Evolutionary conservation across 129 eudicot species (phyloP), one percentile per base, ranked within the genome.

Genomic region (Flaveria linearis): DNA sequence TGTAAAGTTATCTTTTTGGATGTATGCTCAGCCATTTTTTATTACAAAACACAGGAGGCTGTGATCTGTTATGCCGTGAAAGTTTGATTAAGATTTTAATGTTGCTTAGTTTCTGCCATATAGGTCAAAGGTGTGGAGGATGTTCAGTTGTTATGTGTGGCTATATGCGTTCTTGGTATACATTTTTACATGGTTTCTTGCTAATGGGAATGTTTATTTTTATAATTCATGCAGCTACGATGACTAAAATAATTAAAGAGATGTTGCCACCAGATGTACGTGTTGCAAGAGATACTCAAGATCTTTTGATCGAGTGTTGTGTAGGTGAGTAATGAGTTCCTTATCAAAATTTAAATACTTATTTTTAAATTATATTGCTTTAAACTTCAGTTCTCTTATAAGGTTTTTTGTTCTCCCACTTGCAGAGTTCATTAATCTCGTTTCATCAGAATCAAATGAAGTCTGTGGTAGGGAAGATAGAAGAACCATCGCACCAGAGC

Each of bases 181-280:
- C 9, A 20, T 66, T 20, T 33, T 50, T 14, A 56, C 5, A 10
- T 73, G 23, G 22, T 64, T 70, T 56, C 30, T 36, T 68, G 55
- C 50, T 72, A 17, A 76, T 69, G 67, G 71, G 36, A 55, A 13
- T 74, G 25, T 1, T 80, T 2, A 33, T 20, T 57, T 71, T 22
- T 0, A 66, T 11, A 45, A 39, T 73, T 12, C 33, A 68, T 85
- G 43, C 96, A 89, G 98, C 98, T 12, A 90, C 98, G 13, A 90
- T 92, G 96, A 92, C 98, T 4, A 92, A 92, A 68, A 92, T 92
- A 46, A 92, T 92, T 36, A 92, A 92, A 87, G 96, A 92, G 82
- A 92, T 92, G 98, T 71, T 92, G 81, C 98, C 98, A 46, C 94
- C 96, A 50, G 98, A 92, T 85, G 98, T 92, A 53, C 98, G 98